A percentile compares a stretch with the other conserved stretches of the same genome.
These are phyloP conservation scores for Prinsepia uniflora DNA, from an alignment of 306 rosid genomes.

Conservation along the genomic window DNA sequence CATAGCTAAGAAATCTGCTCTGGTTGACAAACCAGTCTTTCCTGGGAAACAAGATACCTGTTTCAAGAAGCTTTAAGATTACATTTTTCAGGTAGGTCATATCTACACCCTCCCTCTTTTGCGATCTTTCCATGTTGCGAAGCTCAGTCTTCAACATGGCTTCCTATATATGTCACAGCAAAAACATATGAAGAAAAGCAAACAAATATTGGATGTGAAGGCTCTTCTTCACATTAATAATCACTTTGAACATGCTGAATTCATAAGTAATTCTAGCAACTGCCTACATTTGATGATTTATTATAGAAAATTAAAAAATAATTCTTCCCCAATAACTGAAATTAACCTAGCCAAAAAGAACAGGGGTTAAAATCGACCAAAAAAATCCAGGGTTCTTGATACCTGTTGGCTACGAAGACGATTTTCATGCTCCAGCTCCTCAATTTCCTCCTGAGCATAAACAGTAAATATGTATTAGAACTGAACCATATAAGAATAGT, in stretches of 20 bases:
- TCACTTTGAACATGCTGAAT: background rate
- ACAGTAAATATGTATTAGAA: slow-evolving; percentile 20
- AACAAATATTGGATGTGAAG: background rate
- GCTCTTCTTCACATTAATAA: background rate
- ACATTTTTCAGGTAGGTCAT: slow-evolving; percentile 92
- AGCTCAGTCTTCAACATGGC: slow-evolving; percentile 78
- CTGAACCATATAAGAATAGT: slow-evolving; percentile 13
- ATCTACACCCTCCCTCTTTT: slow-evolving; percentile 97
- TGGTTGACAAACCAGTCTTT: background rate
- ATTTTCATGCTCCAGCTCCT: slow-evolving; percentile 96
- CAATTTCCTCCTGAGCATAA: slow-evolving; percentile 80
- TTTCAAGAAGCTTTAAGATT: slow-evolving; percentile 93
- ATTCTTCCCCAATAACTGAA: slow-evolving; percentile 6
- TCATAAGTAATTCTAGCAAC: background rate
- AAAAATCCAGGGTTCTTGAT: slow-evolving; percentile 17
- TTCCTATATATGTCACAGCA: slow-evolving; percentile 41
- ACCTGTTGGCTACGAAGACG: slow-evolving; percentile 98
- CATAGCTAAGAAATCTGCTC: background rate
- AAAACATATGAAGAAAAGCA: background rate
- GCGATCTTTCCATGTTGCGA: slow-evolving; percentile 72
- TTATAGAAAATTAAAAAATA: background rate
- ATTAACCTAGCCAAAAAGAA: background rate
- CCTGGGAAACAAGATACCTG: slow-evolving; percentile 42
- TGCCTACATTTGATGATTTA: background rate
- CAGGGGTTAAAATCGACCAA: slow-evolving; percentile 12